Percentiles rank a stretch among this genome's conserved stretches.
Conservation (phyloP, 805 yeast species). For the Wickerhamomyces ciferrii region DNA sequence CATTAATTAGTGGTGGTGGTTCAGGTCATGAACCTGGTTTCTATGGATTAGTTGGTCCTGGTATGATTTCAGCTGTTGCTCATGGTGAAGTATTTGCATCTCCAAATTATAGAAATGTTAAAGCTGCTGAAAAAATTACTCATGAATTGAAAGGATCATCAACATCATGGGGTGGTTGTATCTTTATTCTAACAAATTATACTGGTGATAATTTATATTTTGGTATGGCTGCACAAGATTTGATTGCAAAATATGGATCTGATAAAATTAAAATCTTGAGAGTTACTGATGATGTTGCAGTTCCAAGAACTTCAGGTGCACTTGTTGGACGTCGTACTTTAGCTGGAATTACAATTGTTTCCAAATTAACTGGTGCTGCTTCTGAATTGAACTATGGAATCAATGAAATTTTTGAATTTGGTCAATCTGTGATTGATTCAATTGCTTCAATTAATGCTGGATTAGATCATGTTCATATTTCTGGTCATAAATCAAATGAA, state of each 20-base stretch:
- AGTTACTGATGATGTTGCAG: slow-evolving; percentile 1
- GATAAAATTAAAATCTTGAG: not conserved
- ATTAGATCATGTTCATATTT: not conserved
- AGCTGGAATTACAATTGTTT: not conserved
- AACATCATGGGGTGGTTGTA: not conserved
- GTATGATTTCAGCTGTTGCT: slow-evolving; percentile 34
- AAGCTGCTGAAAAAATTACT: slow-evolving; percentile 15
- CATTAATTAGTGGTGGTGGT: slow-evolving; percentile 36
- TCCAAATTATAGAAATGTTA: slow-evolving; percentile 32
- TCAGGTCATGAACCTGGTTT: slow-evolving; percentile 40
- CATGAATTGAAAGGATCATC: slow-evolving; percentile 22
- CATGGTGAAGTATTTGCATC: slow-evolving; percentile 38
- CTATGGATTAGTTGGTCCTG: slow-evolving; percentile 33
- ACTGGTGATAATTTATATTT: slow-evolving; percentile 1
- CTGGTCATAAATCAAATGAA: not conserved
- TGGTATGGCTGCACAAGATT: slow-evolving; percentile 1
- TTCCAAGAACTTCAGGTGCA: not conserved
- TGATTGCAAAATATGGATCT: not conserved
- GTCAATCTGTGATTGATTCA: not conserved
- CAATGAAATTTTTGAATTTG: not conserved
- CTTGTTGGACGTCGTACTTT: slow-evolving; percentile 1
- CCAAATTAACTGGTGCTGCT: not conserved
- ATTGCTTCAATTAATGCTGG: not conserved
- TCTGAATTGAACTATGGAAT: not conserved
- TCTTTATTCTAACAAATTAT: not conserved